Percentiles rank a stretch among this genome's conserved stretches.
These are phyloP conservation scores for Fraxinus platypoda DNA, from an alignment of 305 asterid genomes.

Conservation along the genomic window DNA sequence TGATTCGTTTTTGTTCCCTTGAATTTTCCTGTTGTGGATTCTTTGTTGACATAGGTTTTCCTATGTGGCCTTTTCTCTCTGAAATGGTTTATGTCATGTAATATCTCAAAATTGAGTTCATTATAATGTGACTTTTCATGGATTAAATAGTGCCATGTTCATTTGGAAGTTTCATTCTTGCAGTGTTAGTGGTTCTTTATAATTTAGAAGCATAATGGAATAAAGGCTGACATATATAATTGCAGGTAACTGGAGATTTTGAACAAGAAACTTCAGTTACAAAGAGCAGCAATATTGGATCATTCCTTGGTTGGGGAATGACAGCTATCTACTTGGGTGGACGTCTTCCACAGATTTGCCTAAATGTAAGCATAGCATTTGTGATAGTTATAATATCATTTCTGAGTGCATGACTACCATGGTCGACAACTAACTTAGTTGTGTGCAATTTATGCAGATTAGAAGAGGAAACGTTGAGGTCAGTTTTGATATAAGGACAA, in stretches of 20 bases:
- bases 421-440: conserved; percentile 4
- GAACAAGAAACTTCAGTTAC: conserved; percentile 20
- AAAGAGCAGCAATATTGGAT: conserved; percentile 41
- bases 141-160: not conserved
- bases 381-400: not conserved
- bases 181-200: not conserved
- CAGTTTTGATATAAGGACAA: not conserved
- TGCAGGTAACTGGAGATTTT: conserved; percentile 35
- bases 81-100: not conserved
- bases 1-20: not conserved
- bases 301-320: conserved; percentile 82
- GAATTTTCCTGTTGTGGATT: not conserved
- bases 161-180: not conserved
- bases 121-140: not conserved
- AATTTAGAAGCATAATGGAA: not conserved
- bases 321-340: conserved; percentile 63
- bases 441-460: conserved; percentile 40
- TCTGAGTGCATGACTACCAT: not conserved
- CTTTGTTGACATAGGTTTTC: not conserved
- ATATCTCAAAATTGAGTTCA: not conserved
- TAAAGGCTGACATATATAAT: not conserved
- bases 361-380: conserved; percentile 42
- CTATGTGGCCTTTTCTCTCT: not conserved
- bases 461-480: conserved; percentile 65
- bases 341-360: conserved; percentile 66